A percentile compares a stretch with the other conserved stretches of the same genome.
Evolutionary conservation across 2,329 filamentous ascomycete species (phyloP).

Genomic region (Aspergillus sp.): DNA sequence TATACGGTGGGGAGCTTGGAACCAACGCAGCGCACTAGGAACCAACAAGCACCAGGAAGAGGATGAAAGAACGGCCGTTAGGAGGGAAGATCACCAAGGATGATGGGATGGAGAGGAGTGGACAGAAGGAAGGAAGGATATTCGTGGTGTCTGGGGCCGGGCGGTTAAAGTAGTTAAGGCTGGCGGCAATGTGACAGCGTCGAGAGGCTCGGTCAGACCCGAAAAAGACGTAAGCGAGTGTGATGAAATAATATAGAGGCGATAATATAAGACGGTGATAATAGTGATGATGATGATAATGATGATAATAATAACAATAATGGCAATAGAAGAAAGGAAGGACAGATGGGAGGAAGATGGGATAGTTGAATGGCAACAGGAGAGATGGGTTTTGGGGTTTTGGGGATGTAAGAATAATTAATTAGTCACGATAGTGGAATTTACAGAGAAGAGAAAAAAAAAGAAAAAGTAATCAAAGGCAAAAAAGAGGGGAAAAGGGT

Average conservation of each 20-base stretch:
- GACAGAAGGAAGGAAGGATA: conserved; percentile 8
- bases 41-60: not conserved
- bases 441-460: conserved; percentile 11
- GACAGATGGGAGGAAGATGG: conserved; percentile 8
- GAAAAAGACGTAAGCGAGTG: not conserved
- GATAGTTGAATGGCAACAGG: conserved; percentile 15
- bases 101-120: conserved; percentile 10
- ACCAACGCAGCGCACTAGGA: not conserved
- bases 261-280: too few relatives aligned
- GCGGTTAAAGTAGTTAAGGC: conserved; percentile 19
- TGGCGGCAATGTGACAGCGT: conserved; percentile 20
- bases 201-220: conserved; percentile 16
- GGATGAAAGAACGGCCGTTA: not conserved
- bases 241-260: too few relatives aligned
- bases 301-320: not conserved
- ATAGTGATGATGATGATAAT: too few relatives aligned
- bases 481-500: not conserved
- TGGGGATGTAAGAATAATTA: conserved; percentile 9
- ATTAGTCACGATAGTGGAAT: conserved; percentile 17
- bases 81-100: conserved; percentile 1
- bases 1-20: conserved; percentile 4
- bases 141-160: conserved; percentile 1
- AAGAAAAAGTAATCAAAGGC: conserved; percentile 24
- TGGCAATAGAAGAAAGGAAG: conserved; percentile 5
- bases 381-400: too few relatives aligned